These are phyloP conservation scores for Mortierella sp. DNA, from an alignment of 371 early-diverging fungal genomes.

Conservation along the genomic window DNA sequence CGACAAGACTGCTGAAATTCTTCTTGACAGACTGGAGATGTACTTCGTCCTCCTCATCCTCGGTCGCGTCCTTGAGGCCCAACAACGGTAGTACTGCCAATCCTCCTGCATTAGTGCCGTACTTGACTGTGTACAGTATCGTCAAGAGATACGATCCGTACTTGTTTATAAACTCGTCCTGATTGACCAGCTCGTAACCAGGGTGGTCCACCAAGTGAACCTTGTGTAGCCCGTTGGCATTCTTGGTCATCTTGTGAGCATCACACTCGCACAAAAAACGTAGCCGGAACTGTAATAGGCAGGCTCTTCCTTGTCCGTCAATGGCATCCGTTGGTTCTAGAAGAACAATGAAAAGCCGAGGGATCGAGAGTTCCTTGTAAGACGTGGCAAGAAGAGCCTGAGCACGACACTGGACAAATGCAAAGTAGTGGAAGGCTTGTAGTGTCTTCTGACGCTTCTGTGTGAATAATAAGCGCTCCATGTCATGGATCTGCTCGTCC, in stretches of 20 bases:
- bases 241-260: background rate
- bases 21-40: background rate
- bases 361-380: slow-evolving; percentile 24
- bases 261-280: slow-evolving; percentile 9
- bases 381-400: slow-evolving; percentile 14
- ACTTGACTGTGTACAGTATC: slow-evolving; percentile 7
- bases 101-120: background rate
- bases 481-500: no score
- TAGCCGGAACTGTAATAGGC: background rate
- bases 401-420: slow-evolving; percentile 4
- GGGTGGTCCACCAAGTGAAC: slow-evolving; percentile 10
- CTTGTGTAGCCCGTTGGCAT: background rate
- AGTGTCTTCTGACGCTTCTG: no score
- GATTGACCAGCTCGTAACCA: slow-evolving; percentile 2
- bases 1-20: background rate
- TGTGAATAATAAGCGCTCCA: no score
- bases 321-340: background rate
- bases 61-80: background rate
- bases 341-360: slow-evolving; percentile 29
- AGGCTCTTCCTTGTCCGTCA: background rate
- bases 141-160: slow-evolving; percentile 7
- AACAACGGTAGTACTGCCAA: background rate
- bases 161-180: slow-evolving; percentile 1
- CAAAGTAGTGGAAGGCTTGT: slow-evolving; percentile 10
- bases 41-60: background rate